A percentile compares a stretch with the other conserved stretches of the same genome.
These are phyloP conservation scores for Daldinia caldariorum DNA, from an alignment of 495 filamentous ascomycete species.

Conservation along the genomic window DNA sequence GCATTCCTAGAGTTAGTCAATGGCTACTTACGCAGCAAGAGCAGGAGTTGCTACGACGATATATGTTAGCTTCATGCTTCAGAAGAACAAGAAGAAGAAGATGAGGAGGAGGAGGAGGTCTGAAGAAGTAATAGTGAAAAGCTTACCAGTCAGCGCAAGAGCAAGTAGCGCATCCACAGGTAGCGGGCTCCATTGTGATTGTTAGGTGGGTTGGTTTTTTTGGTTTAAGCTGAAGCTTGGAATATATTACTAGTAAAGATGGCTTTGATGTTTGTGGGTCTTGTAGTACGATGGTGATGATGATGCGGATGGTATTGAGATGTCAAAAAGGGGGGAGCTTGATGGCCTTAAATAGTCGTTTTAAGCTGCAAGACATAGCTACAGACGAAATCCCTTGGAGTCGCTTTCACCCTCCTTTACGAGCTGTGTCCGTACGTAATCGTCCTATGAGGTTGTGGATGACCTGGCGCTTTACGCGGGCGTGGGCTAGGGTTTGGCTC, in stretches of 20 bases:
- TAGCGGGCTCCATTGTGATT: slow-evolving; percentile 43
- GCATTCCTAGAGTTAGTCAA: neutral
- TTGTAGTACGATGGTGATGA: slow-evolving; percentile 20
- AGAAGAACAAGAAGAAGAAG: neutral
- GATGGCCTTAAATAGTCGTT: slow-evolving; percentile 44
- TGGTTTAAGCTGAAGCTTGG: slow-evolving; percentile 30
- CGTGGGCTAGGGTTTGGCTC: slow-evolving; percentile 5
- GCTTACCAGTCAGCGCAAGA: slow-evolving; percentile 45
- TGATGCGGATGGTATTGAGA: slow-evolving; percentile 25
- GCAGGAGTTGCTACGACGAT: slow-evolving; percentile 41
- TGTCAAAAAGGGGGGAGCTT: slow-evolving; percentile 44
- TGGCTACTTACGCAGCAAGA: slow-evolving; percentile 45
- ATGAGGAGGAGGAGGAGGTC: too few relatives aligned
- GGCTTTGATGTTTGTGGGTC: slow-evolving; percentile 4
- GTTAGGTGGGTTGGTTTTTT: slow-evolving; percentile 9
- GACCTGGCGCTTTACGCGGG: slow-evolving; percentile 42
- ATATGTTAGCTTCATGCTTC: slow-evolving; percentile 21
- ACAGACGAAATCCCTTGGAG: slow-evolving; percentile 15
- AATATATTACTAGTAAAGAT: slow-evolving; percentile 26
- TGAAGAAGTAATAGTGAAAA: too few relatives aligned
- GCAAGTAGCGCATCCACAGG: slow-evolving; percentile 45
- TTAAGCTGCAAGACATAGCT: slow-evolving; percentile 23
- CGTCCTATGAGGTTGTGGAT: slow-evolving; percentile 23
- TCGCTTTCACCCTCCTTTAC: slow-evolving; percentile 27
- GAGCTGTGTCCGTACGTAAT: slow-evolving; percentile 22